phyloP scores from a whole-genome alignment of 2,329 filamentous ascomycete species.

The Botryotinia calthae region DNA sequence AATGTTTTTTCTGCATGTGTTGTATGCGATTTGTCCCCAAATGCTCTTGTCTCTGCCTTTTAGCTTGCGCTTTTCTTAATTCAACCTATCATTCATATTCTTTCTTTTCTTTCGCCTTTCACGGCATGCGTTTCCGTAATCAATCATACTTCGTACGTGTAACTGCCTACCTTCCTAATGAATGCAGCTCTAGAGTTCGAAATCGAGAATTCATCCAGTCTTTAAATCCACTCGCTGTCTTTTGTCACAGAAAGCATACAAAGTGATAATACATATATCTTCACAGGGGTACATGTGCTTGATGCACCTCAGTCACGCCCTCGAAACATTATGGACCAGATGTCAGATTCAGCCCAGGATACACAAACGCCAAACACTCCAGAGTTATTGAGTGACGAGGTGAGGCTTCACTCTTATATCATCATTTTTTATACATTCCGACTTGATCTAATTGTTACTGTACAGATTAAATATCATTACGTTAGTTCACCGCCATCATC shows the following conservation, averaged over 20 bases:
- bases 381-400: constrained; percentile 20
- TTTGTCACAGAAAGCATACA: background rate
- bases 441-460: background rate
- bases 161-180: background rate
- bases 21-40: constrained; percentile 12
- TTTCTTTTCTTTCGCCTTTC: constrained; percentile 13
- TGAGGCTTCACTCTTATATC: constrained; percentile 11
- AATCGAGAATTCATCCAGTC: constrained; percentile 6
- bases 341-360: constrained; percentile 17
- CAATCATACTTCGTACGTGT: constrained; percentile 12
- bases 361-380: constrained; percentile 19
- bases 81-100: constrained; percentile 16
- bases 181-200: constrained; percentile 11
- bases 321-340: constrained; percentile 18
- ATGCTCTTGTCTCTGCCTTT: background rate
- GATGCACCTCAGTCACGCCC: constrained; percentile 15
- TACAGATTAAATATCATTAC: constrained; percentile 9
- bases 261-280: constrained; percentile 14
- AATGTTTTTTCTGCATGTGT: constrained; percentile 20
- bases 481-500: constrained; percentile 20
- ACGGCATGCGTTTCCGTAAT: constrained; percentile 2
- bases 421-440: background rate
- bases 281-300: constrained; percentile 23
- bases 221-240: background rate
- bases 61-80: background rate